phyloP scores from a whole-genome alignment of 768 basidiomycete genomes.

The Suillus subaureus region DNA sequence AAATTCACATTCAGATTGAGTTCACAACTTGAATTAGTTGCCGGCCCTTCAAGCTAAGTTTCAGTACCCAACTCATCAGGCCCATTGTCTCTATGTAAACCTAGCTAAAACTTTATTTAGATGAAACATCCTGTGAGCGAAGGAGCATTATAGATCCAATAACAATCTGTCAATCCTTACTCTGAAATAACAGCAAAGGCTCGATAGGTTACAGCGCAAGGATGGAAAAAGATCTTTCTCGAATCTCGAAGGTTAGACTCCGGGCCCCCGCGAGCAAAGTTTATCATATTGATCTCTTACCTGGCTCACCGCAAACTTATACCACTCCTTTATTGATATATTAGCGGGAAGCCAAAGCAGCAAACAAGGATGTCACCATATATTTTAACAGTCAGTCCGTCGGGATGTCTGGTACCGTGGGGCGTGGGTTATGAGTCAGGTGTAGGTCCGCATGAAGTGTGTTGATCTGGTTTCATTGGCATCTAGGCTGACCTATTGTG shows the following conservation, averaged over 20 bases:
- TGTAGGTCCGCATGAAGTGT: slow-evolving; percentile 70
- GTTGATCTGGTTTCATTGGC: slow-evolving; percentile 41
- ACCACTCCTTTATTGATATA: slow-evolving; percentile 53
- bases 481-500: background rate
- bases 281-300: slow-evolving; percentile 30
- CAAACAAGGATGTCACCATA: slow-evolving; percentile 8
- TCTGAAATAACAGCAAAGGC: slow-evolving; percentile 6
- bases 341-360: background rate
- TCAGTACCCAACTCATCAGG: no score
- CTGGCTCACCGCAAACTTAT: slow-evolving; percentile 57
- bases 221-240: slow-evolving; percentile 63
- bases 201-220: slow-evolving; percentile 54
- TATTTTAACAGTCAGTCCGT: slow-evolving; percentile 60
- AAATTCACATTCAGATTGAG: no score
- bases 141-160: background rate
- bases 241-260: background rate
- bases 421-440: slow-evolving; percentile 60
- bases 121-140: background rate
- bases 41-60: no score
- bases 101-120: background rate
- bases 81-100: no score
- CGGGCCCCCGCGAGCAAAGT: background rate
- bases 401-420: slow-evolving; percentile 60
- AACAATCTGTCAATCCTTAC: background rate
- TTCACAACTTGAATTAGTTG: background rate